phyloP scores from a whole-genome alignment of 176 grass and related monocot species.

The Ensete ventricosum region DNA sequence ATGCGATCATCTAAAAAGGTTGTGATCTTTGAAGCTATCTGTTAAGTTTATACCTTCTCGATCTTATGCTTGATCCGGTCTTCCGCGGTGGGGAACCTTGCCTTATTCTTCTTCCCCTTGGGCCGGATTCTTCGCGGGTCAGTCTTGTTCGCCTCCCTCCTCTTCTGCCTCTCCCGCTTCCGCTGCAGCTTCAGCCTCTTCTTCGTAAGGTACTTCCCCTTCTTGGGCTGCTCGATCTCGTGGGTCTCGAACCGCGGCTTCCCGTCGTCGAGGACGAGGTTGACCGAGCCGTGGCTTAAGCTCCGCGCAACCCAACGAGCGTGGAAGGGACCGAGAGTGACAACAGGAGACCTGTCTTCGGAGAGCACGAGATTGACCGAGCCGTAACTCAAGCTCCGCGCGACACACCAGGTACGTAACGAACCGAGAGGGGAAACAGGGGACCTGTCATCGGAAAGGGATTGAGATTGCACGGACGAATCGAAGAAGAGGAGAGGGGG shows the following conservation, averaged over 20 bases:
- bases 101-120: conserved; percentile 75
- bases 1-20: neutral
- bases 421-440: neutral
- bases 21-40: neutral
- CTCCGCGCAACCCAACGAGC: conserved; percentile 22
- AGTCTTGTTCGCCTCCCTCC: conserved; percentile 75
- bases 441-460: neutral
- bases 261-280: conserved; percentile 73
- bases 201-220: conserved; percentile 58
- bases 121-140: conserved; percentile 66
- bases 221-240: conserved; percentile 61
- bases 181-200: conserved; percentile 70
- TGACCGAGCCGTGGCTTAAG: conserved; percentile 50
- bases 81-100: conserved; percentile 68
- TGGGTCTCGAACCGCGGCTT: conserved; percentile 78
- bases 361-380: conserved; percentile 61
- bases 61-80: conserved; percentile 83
- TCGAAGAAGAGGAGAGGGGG: neutral
- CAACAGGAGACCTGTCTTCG: neutral
- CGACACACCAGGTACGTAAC: neutral
- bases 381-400: conserved; percentile 43
- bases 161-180: conserved; percentile 64
- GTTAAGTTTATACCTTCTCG: conserved; percentile 48
- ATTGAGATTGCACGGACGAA: neutral
- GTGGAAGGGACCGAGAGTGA: neutral